These are phyloP conservation scores for Fusarium tuaranense DNA, from an alignment of 2,329 filamentous ascomycete species.

Conservation along the genomic window DNA sequence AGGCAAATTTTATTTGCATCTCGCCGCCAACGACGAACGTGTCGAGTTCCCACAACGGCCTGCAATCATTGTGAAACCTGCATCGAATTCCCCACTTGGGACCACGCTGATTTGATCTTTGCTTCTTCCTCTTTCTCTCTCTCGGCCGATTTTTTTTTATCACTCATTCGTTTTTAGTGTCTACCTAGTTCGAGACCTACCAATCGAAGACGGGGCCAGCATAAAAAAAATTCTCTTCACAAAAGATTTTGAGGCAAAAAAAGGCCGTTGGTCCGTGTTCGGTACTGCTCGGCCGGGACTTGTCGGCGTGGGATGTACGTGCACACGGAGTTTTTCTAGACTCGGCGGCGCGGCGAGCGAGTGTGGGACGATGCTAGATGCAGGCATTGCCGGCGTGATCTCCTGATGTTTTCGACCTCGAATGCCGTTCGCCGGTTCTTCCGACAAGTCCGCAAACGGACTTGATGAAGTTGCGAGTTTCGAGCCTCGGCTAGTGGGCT, in stretches of 20 bases:
- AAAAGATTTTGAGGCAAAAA: slow-evolving; percentile 7
- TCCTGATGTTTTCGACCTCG: slow-evolving; percentile 16
- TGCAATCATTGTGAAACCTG: slow-evolving; percentile 28
- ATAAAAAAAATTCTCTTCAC: neutral
- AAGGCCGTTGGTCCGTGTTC: slow-evolving; percentile 33
- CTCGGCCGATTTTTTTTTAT: slow-evolving; percentile 25
- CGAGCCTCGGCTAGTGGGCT: neutral
- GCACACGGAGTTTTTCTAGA: slow-evolving; percentile 17
- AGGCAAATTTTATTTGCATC: slow-evolving; percentile 20
- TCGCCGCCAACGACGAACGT: slow-evolving; percentile 14
- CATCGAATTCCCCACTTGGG: slow-evolving; percentile 25
- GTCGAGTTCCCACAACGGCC: slow-evolving; percentile 23
- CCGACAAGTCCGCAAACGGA: slow-evolving; percentile 9
- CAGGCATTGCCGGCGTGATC: slow-evolving; percentile 23
- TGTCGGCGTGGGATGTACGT: slow-evolving; percentile 20
- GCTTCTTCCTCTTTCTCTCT: slow-evolving; percentile 13
- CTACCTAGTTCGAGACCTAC: neutral
- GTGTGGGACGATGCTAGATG: slow-evolving; percentile 33
- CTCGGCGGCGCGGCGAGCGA: slow-evolving; percentile 15
- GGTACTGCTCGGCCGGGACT: slow-evolving; percentile 43
- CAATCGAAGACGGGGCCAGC: neutral
- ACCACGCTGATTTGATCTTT: slow-evolving; percentile 9
- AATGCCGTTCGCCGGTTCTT: slow-evolving; percentile 28
- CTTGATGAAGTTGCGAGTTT: neutral
- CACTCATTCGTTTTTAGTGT: slow-evolving; percentile 24